Conservation (phyloP, 83 land plant genomes). For the Isoetes engelmannii region DNA sequence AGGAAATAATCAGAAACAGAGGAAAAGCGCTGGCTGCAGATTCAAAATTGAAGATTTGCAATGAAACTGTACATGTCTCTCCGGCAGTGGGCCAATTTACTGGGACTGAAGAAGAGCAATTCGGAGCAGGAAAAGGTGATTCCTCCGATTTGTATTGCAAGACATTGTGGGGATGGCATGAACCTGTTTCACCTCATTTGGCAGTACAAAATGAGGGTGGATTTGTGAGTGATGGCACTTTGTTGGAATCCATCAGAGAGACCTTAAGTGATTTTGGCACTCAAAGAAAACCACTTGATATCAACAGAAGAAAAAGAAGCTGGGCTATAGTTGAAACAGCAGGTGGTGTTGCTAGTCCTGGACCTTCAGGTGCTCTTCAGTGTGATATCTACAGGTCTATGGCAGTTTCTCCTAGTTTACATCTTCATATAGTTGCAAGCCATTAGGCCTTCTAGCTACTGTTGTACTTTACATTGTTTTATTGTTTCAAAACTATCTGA, state of each 20-base stretch:
- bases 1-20: slow-evolving; percentile 22
- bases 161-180: slow-evolving; percentile 74
- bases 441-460: background rate
- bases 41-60: background rate
- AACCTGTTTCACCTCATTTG: slow-evolving; percentile 80
- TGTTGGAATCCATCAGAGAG: slow-evolving; percentile 36
- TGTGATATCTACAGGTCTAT: slow-evolving; percentile 78
- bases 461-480: too few relatives aligned
- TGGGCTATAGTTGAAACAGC: slow-evolving; percentile 87
- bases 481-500: too few relatives aligned
- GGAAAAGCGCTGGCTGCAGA: background rate
- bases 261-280: slow-evolving; percentile 3
- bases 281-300: background rate
- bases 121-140: background rate
- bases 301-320: slow-evolving; percentile 5
- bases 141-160: slow-evolving; percentile 21
- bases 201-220: slow-evolving; percentile 67
- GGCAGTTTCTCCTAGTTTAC: background rate
- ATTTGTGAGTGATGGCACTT: slow-evolving; percentile 38
- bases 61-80: background rate
- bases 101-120: background rate
- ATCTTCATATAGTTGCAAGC: background rate
- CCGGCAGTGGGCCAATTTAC: too few relatives aligned
- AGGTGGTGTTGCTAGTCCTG: slow-evolving; percentile 98
- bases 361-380: slow-evolving; percentile 85